Evolutionary conservation across 208 protist species (phyloP).

Genomic region (Leishmania turanica): DNA sequence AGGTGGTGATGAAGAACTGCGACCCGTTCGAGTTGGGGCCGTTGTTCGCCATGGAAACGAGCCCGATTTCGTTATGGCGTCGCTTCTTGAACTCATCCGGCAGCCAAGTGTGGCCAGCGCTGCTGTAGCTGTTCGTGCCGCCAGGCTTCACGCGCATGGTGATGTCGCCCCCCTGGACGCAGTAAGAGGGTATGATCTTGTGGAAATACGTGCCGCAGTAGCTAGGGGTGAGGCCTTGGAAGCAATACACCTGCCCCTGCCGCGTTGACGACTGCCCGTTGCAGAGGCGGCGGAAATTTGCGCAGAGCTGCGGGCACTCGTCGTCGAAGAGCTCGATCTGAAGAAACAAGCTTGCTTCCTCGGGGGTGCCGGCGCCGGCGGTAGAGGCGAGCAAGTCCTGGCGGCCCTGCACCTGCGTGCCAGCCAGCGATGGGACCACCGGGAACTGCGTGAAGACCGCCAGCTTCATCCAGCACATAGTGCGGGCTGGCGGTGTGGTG

Average conservation of each 20-base stretch:
- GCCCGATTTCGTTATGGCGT: slow-evolving; percentile 81
- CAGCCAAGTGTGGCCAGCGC: slow-evolving; percentile 85
- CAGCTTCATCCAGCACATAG: slow-evolving; percentile 76
- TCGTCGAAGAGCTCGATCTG: slow-evolving; percentile 87
- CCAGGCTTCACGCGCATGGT: slow-evolving; percentile 87
- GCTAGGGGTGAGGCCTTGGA: slow-evolving; percentile 66
- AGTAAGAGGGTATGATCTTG: slow-evolving; percentile 90
- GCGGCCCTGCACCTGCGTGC: slow-evolving; percentile 51
- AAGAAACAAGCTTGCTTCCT: slow-evolving; percentile 35
- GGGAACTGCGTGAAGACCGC: slow-evolving; percentile 69
- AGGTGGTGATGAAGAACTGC: slow-evolving; percentile 95
- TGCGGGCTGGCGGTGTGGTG: slow-evolving; percentile 40
- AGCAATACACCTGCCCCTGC: slow-evolving; percentile 54
- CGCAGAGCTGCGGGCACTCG: slow-evolving; percentile 75
- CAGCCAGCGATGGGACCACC: slow-evolving; percentile 67
- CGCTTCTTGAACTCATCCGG: slow-evolving; percentile 94
- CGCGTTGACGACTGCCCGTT: slow-evolving; percentile 38
- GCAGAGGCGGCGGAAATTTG: slow-evolving; percentile 81
- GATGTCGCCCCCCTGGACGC: slow-evolving; percentile 96
- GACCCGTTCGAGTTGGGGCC: slow-evolving; percentile 93
- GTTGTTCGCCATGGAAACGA: slow-evolving; percentile 93
- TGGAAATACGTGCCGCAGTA: slow-evolving; percentile 93
- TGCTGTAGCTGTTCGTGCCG: slow-evolving; percentile 87
- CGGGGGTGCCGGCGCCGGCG: slow-evolving; percentile 40
- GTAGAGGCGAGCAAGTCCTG: slow-evolving; percentile 54